phyloP scores from a whole-genome alignment of 768 basidiomycete species.

The Boletus sp. region DNA sequence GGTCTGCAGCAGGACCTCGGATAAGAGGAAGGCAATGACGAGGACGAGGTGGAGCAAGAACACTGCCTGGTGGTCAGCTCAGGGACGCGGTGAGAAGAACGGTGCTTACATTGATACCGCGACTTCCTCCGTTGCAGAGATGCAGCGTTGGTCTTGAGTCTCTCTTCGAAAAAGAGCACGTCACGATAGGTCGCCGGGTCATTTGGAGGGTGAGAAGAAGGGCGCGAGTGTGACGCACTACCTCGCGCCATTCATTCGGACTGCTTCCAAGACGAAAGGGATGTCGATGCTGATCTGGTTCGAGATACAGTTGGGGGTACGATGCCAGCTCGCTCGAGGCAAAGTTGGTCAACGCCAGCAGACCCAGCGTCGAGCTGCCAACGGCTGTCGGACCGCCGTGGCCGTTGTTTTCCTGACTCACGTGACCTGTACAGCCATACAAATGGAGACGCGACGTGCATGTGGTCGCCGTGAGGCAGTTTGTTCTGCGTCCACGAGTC shows the following conservation, averaged over 20 bases:
- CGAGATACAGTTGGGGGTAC: not conserved
- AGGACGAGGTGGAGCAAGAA: constrained; percentile 69
- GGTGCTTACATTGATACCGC: constrained; percentile 71
- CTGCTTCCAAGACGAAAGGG: not conserved
- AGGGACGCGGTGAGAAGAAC: constrained; percentile 16
- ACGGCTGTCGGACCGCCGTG: constrained; percentile 3
- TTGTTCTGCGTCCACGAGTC: constrained; percentile 9
- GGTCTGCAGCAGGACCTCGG: constrained; percentile 69
- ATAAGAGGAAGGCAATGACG: constrained; percentile 66
- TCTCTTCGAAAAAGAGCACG: constrained; percentile 89
- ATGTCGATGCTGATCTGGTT: not conserved
- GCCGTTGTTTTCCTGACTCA: constrained; percentile 13
- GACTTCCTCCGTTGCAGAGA: constrained; percentile 73
- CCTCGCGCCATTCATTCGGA: constrained; percentile 26
- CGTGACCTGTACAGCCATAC: constrained; percentile 19
- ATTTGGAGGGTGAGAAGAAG: constrained; percentile 57
- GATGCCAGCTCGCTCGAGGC: not conserved
- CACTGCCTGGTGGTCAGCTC: constrained; percentile 42
- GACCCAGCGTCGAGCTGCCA: not conserved
- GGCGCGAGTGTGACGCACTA: constrained; percentile 21
- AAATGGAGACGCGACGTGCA: constrained; percentile 24
- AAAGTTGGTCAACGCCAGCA: not conserved
- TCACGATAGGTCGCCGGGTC: constrained; percentile 84
- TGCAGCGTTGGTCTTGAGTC: constrained; percentile 92
- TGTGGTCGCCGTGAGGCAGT: constrained; percentile 25